A percentile compares a stretch with the other conserved stretches of the same genome.
Conservation (phyloP, 257 asterid genomes). For the Vinca minor region DNA sequence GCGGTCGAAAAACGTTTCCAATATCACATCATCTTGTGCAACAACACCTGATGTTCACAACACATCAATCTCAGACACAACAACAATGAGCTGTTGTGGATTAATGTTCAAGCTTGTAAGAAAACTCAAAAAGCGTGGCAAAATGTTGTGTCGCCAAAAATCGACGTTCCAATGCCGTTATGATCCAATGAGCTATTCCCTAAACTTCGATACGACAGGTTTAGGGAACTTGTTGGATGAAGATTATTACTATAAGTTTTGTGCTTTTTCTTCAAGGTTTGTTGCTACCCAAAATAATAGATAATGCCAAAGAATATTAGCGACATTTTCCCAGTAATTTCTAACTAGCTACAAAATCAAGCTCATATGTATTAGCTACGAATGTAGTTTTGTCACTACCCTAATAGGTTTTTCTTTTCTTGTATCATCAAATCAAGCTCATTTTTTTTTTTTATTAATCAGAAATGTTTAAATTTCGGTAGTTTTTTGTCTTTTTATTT, state of each 20-base stretch:
- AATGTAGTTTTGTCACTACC: background rate
- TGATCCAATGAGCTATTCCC: slow-evolving; percentile 64
- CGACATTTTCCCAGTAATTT: slow-evolving; percentile 25
- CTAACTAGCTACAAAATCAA: background rate
- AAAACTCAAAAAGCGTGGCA: slow-evolving; percentile 46
- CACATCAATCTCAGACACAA: background rate
- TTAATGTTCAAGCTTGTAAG: slow-evolving; percentile 41
- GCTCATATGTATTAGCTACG: background rate
- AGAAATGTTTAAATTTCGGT: no score
- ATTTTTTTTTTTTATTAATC: no score
- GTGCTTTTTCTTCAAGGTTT: slow-evolving; percentile 70
- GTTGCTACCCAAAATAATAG: slow-evolving; percentile 32
- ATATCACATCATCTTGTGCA: background rate
- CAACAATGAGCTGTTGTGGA: slow-evolving; percentile 34
- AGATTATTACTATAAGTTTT: slow-evolving; percentile 48
- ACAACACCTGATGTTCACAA: background rate
- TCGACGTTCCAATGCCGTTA: slow-evolving; percentile 56
- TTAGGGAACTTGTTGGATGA: slow-evolving; percentile 38
- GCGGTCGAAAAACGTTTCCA: background rate
- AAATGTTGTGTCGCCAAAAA: slow-evolving; percentile 37
- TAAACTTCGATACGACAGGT: slow-evolving; percentile 50
- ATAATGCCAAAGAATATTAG: slow-evolving; percentile 26
- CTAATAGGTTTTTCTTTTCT: background rate
- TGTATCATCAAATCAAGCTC: background rate
- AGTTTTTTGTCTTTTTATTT: no score